phyloP scores from a whole-genome alignment of 768 basidiomycete genomes.

The Termitomyces eurrhizus region DNA sequence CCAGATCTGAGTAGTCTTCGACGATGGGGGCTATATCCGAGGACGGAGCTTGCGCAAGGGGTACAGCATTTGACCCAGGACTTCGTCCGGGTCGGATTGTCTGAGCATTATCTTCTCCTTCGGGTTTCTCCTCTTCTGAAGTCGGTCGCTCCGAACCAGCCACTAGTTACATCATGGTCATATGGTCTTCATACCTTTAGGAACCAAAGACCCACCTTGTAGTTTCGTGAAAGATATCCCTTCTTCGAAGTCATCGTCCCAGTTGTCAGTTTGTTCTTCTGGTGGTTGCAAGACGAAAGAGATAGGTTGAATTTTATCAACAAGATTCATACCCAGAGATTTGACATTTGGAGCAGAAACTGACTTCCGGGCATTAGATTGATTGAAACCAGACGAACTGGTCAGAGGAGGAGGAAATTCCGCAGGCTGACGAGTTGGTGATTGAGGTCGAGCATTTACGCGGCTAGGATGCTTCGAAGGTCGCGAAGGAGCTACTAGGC shows the following conservation, averaged over 20 bases:
- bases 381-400: constrained; percentile 25
- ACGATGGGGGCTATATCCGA: constrained; percentile 63
- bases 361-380: constrained; percentile 31
- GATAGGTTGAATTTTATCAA: constrained; percentile 57
- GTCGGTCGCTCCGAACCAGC: constrained; percentile 57
- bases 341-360: constrained; percentile 29
- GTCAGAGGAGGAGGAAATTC: constrained; percentile 28
- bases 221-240: constrained; percentile 86
- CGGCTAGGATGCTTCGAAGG: constrained; percentile 65
- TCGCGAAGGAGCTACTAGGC: constrained; percentile 58
- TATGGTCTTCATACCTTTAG: neutral
- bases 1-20: constrained; percentile 92
- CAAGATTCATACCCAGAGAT: constrained; percentile 35
- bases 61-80: constrained; percentile 50
- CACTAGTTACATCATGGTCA: constrained; percentile 20
- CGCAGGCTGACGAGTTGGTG: constrained; percentile 41
- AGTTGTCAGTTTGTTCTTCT: constrained; percentile 90
- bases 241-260: constrained; percentile 98
- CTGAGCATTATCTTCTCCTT: constrained; percentile 70
- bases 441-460: constrained; percentile 37
- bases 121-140: constrained; percentile 51
- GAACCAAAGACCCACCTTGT: constrained; percentile 41
- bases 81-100: constrained; percentile 78
- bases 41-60: constrained; percentile 59
- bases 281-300: constrained; percentile 66